Evolutionary conservation across 2,329 filamentous ascomycete species (phyloP), one percentile per base, ranked within the genome.

Genomic region (Tolypocladium ophioglossoides): DNA sequence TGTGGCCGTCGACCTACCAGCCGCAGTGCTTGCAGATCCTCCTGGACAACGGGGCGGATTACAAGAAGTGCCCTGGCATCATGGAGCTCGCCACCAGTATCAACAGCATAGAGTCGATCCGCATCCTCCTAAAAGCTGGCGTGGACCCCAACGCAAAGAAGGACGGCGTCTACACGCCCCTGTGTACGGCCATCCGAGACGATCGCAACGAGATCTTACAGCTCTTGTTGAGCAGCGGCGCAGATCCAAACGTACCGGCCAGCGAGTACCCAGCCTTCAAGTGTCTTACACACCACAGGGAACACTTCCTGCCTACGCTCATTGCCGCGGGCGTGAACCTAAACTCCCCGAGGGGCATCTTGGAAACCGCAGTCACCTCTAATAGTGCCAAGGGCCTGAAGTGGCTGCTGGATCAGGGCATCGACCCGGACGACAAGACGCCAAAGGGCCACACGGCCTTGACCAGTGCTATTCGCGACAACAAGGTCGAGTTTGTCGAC

Each of bases 151-250:
- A 85, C 57, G 64, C 72, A 11, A 82, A 79, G 59, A 85, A 84
- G 64, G 84, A 87, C 57, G 82, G 82, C 10, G 78, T 80, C 35
- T 87, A 85, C 66, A 87, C 84, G 0, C 84, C 84, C 0, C 72
- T 87, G 0, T 87, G 84, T 69, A 82, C 83, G 0, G 76, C 84
- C 0, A 87, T 87, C 58, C 82, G 84, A 24, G 84, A 87, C 66
- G 79, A 87, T 63, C 76, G 79, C 50, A 64, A 71, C 24, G 81
- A 86, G 16, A 81, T 87, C 39, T 75, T 87, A 51, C 71, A 78
- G 16, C 76, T 85, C 14, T 74, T 87, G 4, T 70, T 83, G 18
- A 64, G 66, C 50, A 75, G 76, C 59, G 77, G 79, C 4, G 84
- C 84, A 0, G 78, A 86, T 57, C 81, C 83, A 16, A 87, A 87